These are phyloP conservation scores for Boletus vinaceobasis DNA, from an alignment of 768 basidiomycete genomes.

Conservation along the genomic window DNA sequence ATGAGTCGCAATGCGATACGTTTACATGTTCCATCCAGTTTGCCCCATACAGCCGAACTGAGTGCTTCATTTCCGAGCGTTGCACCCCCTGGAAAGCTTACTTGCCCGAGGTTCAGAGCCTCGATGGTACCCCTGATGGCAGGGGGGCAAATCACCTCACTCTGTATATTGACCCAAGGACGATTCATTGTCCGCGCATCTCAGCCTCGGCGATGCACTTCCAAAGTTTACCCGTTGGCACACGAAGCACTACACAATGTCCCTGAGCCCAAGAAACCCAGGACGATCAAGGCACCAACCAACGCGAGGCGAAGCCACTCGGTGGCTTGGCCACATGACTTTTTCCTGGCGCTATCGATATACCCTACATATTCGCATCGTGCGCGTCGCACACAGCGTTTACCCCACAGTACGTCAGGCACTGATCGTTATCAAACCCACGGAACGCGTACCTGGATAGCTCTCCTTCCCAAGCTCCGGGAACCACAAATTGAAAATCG, in stretches of 20 bases:
- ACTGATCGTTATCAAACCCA: constrained; percentile 2
- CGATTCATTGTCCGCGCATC: not conserved
- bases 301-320: no score
- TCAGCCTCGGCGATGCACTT: not conserved
- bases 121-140: not conserved
- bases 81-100: not conserved
- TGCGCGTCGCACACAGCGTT: not conserved
- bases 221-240: not conserved
- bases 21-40: not conserved
- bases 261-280: not conserved
- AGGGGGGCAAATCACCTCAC: not conserved
- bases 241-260: not conserved
- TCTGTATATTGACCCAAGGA: not conserved
- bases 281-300: constrained; percentile 9
- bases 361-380: not conserved
- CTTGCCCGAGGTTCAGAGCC: not conserved
- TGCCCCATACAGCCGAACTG: not conserved
- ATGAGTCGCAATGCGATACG: not conserved
- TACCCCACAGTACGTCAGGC: not conserved
- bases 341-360: not conserved
- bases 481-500: not conserved
- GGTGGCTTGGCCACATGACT: not conserved
- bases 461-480: not conserved
- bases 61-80: not conserved
- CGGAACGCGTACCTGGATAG: not conserved